Percentiles rank a stretch among this genome's conserved stretches.
Conservation (phyloP, 1,139 yeast species). For the Geotrichum australiense region DNA sequence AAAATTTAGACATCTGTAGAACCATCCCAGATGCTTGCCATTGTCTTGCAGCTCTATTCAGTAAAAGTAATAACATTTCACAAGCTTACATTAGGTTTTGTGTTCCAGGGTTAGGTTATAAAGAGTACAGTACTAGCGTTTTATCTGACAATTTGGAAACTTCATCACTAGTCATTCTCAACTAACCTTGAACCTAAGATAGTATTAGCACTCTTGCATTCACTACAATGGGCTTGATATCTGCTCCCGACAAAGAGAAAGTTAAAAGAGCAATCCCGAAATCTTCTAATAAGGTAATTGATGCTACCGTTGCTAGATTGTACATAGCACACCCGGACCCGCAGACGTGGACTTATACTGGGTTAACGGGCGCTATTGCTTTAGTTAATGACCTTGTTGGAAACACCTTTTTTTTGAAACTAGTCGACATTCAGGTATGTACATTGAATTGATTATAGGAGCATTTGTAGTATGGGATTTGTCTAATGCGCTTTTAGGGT, state of each 20-base stretch:
- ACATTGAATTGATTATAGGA: background rate
- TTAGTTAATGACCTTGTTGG: conserved; percentile 92
- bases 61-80: too few species aligned
- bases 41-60: too few species aligned
- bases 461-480: background rate
- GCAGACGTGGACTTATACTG: conserved; percentile 78
- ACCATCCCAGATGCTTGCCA: too few species aligned
- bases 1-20: too few species aligned
- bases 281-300: conserved; percentile 77
- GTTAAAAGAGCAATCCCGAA: conserved; percentile 86
- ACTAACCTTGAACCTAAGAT: too few species aligned
- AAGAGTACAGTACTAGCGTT: too few species aligned
- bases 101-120: too few species aligned
- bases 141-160: too few species aligned
- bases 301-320: conserved; percentile 83
- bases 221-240: conserved; percentile 49
- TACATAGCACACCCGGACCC: conserved; percentile 87
- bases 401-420: conserved; percentile 80
- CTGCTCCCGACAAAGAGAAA: conserved; percentile 72
- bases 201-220: background rate
- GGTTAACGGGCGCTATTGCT: conserved; percentile 78
- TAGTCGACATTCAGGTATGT: conserved; percentile 58
- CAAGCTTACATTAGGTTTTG: too few species aligned
- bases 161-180: too few species aligned
- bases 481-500: conserved; percentile 38